Evolutionary conservation across 768 basidiomycete species (phyloP), one percentile per base, ranked within the genome.

Genomic region (Clavaria fumosa): DNA sequence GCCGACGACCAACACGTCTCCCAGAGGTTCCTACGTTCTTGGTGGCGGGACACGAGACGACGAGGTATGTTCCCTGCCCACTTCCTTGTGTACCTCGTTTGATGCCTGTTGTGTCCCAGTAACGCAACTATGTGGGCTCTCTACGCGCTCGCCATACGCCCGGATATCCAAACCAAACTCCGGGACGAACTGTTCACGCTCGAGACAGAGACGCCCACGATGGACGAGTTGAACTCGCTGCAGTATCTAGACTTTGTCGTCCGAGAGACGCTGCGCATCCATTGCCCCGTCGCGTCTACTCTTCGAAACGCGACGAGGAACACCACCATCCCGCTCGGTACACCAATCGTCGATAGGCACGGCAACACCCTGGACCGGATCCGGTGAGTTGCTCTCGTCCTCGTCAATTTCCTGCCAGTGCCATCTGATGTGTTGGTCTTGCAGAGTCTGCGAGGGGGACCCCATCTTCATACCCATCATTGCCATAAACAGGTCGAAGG

Each of bases 161-260:
- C 60, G 0, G 50, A 59, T 0, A 44, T 63, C 5, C 69, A 72
- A 42, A 50, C 47, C 9, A 59, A 58, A 37, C 58, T 75, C 0
- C 59, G 67, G 1, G 56, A 60, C 1, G 72, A 75, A 44, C 53
- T 67, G 3, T 47, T 57, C 5, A 43, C 48, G 1, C 49, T 64
- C 5, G 35, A 50, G 2, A 65, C 60, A 0, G 59, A 68, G 2
- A 57, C 45, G 0, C 71, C 70, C 5, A 50, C 56, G 4, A 70
- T 72, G 64, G 72, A 75, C 15, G 62, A 66, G 12, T 59, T 76
- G 2, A 55, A 59, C 34, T 50, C 58, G 7, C 58, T 77, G 12
- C 60, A 65, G 0, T 72, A 70, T 46, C 63, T 77, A 12, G 74
- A 72, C 41, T 47, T 49, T 5, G 57, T 69, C 20, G 50, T 67